Base-by-base conservation (phyloP, 441 rosid genomes). In the Pelargonium citronellum region DNA sequence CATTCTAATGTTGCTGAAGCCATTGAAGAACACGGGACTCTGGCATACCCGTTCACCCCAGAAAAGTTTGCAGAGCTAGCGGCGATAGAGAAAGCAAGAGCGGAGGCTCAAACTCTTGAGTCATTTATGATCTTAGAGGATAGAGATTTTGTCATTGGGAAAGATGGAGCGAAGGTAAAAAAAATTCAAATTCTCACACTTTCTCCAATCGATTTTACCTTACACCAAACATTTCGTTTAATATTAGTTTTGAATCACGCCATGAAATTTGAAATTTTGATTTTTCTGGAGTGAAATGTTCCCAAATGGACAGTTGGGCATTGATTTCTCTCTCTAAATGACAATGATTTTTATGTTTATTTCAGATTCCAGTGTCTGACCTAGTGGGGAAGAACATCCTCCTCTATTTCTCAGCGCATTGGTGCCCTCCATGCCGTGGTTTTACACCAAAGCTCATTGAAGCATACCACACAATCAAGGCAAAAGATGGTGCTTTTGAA, bases 381-480 rank as follows among this genome's bases (percentile, higher is more conserved):
- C 79, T 91, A 61, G 90, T 82, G 20, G 95, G 95, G 71, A 91
- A 91, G 82, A 82, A 78, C 71, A 77, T 89, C 60, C 90, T 91
- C 27, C 73, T 91, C 55, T 91, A 86, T 80, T 91, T 91, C 79
- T 91, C 97, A 37, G 95, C 92, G 5, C 91, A 87, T 62, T 86
- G 95, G 97, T 91, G 97, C 64, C 86, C 88, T 71, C 95, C 95
- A 9, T 91, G 95, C 70, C 91, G 87, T 13, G 88, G 80, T 37
- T 89, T 91, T 74, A 79, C 88, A 15, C 92, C 95, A 10, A 81
- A 79, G 73, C 91, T 89, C 30, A 75, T 78, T 9, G 87, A 87
- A 69, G 82, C 82, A 39, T 91, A 87, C 78, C 71, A 84, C 67
- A 71, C 81, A 78, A 87, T 89, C 67, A 91, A 91, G 85, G 85